Percentiles rank a stretch among this genome's conserved stretches.
These are phyloP conservation scores for Vanrija humicola DNA, from an alignment of 1,284 basidiomycete species.

Conservation along the genomic window DNA sequence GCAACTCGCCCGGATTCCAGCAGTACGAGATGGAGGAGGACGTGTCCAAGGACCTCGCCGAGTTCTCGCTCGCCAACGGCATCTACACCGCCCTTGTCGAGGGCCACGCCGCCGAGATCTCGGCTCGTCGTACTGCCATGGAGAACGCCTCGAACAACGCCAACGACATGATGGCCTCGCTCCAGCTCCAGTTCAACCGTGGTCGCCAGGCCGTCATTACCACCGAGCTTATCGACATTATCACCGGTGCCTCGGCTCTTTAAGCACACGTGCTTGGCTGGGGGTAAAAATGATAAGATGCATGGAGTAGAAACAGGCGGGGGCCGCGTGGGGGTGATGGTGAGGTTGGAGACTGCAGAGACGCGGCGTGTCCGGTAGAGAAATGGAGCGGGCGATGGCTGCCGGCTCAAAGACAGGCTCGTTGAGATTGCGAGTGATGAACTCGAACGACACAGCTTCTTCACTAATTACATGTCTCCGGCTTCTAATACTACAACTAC, in stretches of 20 bases:
- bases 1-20: conserved; percentile 78
- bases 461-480: too few species aligned
- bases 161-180: conserved; percentile 76
- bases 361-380: too few species aligned
- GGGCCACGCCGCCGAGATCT: conserved; percentile 86
- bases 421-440: too few species aligned
- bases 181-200: conserved; percentile 96
- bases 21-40: conserved; percentile 96
- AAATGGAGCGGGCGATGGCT: too few species aligned
- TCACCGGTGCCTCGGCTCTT: conserved; percentile 25
- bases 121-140: conserved; percentile 88
- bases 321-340: too few species aligned
- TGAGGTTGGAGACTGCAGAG: too few species aligned
- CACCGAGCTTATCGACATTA: conserved; percentile 28
- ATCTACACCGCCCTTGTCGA: conserved; percentile 93
- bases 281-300: too few species aligned
- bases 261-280: conserved; percentile 7
- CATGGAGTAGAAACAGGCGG: too few species aligned
- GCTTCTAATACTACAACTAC: too few species aligned
- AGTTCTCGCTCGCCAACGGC: conserved; percentile 96
- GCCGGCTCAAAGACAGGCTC: too few species aligned
- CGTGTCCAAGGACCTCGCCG: conserved; percentile 85
- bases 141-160: conserved; percentile 99
- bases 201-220: conserved; percentile 94
- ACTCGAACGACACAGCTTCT: too few species aligned